Conservation (phyloP, 2,329 filamentous ascomycete genomes). For the Aspergillus aculeatus region DNA sequence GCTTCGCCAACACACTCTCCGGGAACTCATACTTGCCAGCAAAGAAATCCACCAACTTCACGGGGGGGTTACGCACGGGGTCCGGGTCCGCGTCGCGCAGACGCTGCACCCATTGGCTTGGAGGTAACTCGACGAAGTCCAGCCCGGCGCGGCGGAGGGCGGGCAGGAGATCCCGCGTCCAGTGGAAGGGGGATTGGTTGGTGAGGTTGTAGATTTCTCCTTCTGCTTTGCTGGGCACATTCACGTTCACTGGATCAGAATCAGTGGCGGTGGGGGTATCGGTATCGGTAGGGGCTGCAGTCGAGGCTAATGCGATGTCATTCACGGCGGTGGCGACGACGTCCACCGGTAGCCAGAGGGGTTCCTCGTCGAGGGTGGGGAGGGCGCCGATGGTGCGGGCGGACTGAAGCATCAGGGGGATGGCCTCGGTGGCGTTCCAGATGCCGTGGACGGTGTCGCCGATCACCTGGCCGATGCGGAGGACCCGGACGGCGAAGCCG, state of each 20-base stretch:
- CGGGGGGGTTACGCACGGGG: constrained; percentile 50
- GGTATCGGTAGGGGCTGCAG: no score
- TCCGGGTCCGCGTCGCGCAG: constrained; percentile 50
- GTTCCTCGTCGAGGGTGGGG: constrained; percentile 47
- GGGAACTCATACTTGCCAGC: constrained; percentile 49
- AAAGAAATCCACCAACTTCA: constrained; percentile 57
- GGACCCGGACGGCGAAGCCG: constrained; percentile 18
- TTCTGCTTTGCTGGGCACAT: no score
- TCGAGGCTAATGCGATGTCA: constrained; percentile 24
- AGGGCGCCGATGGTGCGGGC: constrained; percentile 46
- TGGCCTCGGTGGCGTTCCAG: constrained; percentile 38
- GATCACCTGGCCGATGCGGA: constrained; percentile 38
- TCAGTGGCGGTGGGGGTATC: constrained; percentile 4
- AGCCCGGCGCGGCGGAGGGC: constrained; percentile 49
- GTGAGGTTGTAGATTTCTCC: constrained; percentile 48
- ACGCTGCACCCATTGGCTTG: constrained; percentile 30
- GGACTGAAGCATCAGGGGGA: constrained; percentile 53
- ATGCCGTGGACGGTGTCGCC: constrained; percentile 29
- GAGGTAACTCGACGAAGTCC: constrained; percentile 28
- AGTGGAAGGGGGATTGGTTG: constrained; percentile 52
- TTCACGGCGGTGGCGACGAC: constrained; percentile 38
- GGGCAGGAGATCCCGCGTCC: constrained; percentile 55
- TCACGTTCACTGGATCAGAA: no score
- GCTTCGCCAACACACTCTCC: not conserved
- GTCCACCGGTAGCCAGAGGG: constrained; percentile 48